Evolutionary conservation across 192 early-diverging fungal genomes (phyloP).

Genomic region (Podila clonocystis): DNA sequence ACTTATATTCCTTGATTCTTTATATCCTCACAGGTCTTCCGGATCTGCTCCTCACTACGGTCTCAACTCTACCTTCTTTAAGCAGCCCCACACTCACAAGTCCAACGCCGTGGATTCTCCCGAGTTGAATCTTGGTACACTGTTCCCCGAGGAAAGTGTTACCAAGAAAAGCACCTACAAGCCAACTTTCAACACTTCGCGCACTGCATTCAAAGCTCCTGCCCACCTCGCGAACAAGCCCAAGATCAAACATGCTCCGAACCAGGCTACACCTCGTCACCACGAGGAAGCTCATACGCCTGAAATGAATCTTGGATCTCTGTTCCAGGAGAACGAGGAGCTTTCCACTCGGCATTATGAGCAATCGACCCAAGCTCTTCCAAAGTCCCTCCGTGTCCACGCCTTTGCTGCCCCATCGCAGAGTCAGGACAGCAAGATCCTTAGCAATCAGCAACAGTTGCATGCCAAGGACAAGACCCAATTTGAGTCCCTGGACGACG

Average conservation of each 20-base stretch:
- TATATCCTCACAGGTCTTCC: too few species aligned
- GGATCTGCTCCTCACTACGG: neutral
- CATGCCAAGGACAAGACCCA: too few species aligned
- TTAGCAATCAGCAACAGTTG: too few species aligned
- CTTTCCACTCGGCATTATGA: neutral
- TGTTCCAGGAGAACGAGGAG: constrained; percentile 1
- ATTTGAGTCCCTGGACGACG: too few species aligned
- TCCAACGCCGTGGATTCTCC: neutral
- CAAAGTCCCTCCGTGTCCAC: too few species aligned
- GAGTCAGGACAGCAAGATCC: too few species aligned
- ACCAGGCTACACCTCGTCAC: neutral
- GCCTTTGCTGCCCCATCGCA: too few species aligned
- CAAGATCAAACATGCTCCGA: neutral
- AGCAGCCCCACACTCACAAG: neutral
- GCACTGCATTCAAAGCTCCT: neutral
- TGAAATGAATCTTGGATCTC: constrained; percentile 7
- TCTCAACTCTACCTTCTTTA: constrained; percentile 2
- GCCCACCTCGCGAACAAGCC: neutral
- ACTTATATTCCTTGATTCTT: too few species aligned
- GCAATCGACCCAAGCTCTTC: too few species aligned
- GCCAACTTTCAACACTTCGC: neutral
- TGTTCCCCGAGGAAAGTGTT: neutral
- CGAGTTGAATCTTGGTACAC: constrained; percentile 3
- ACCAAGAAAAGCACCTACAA: neutral
- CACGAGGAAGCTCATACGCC: neutral